phyloP scores from a whole-genome alignment of 208 protist genomes.

The Naegleria fowleri region DNA sequence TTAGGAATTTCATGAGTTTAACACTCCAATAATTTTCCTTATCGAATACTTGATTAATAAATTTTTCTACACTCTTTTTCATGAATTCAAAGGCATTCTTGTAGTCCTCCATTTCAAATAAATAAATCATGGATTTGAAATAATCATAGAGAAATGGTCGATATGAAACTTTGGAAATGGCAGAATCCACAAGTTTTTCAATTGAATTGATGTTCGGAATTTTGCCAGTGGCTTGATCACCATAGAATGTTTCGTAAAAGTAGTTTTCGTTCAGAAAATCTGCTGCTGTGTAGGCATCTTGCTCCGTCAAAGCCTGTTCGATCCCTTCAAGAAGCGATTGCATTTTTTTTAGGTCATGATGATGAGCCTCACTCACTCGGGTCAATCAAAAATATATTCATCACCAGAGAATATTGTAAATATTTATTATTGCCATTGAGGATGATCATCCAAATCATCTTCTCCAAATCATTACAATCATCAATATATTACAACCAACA shows the following conservation, averaged over 20 bases:
- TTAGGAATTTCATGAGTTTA: neutral
- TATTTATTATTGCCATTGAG: too few species aligned
- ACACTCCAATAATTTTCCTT: neutral
- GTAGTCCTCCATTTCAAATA: neutral
- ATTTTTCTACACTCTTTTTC: neutral
- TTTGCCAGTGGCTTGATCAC: neutral
- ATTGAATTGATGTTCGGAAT: neutral
- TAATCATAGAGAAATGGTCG: neutral
- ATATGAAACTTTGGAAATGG: neutral
- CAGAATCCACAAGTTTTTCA: neutral
- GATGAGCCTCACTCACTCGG: too few species aligned
- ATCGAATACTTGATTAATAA: neutral
- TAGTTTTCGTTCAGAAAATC: neutral
- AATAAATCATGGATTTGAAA: neutral
- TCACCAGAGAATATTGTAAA: too few species aligned
- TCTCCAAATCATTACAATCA: too few species aligned
- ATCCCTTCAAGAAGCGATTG: neutral
- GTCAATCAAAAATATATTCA: too few species aligned
- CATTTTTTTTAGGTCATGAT: neutral
- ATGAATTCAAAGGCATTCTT: neutral
- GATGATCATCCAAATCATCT: too few species aligned
- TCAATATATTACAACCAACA: too few species aligned
- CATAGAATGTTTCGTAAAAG: slow-evolving; percentile 7
- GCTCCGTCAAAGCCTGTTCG: neutral
- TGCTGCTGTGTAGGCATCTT: neutral